Evolutionary conservation across 495 filamentous ascomycete species (phyloP), one percentile per base, ranked within the genome.

Genomic region (Talaromyces trachyspermus): DNA sequence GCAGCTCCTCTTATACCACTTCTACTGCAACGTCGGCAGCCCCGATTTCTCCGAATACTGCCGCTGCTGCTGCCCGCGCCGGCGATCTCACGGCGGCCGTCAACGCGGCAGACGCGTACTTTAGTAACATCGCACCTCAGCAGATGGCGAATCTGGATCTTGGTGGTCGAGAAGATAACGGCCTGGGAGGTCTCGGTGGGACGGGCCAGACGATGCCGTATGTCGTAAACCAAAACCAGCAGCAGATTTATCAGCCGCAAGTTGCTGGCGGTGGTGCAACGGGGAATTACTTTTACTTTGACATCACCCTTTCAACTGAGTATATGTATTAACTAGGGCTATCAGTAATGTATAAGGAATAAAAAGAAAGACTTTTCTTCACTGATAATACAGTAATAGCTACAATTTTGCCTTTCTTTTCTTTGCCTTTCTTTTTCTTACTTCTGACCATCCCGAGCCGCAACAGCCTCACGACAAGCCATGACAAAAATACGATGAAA

Each of bases 101-200:
- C 15, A 81, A 75, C 53, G 87, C 89, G 24, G 89, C 88, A 3
- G 89, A 96, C 56, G 79, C 76, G 24, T 95, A 92, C 58, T 96
- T 96, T 58, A 79, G 83, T 26, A 79, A 78, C 24, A 72, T 88
- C 7, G 81, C 81, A 1, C 80, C 66, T 42, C 77, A 80, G 64
- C 80, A 82, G 59, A 86, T 87, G 82, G 80, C 79, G 3, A 77
- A 75, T 3, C 75, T 87, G 73, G 69, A 77, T 48, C 71, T 86
- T 5, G 72, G 70, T 35, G 73, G 69, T 12, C 70, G 68, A 40
- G 67, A 59, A 33, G 58, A 72, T 49, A 60, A 63, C 43, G 58
- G 65, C 46, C 30, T 56, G 25, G 56, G 70, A 17, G 55, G 61
- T 30, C 20, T 42, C 22, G 63, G 72, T 22, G 59, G 70, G 35